These are phyloP conservation scores for Magnolia officinalis DNA, from an alignment of 164 flowering plant genomes.

Conservation along the genomic window DNA sequence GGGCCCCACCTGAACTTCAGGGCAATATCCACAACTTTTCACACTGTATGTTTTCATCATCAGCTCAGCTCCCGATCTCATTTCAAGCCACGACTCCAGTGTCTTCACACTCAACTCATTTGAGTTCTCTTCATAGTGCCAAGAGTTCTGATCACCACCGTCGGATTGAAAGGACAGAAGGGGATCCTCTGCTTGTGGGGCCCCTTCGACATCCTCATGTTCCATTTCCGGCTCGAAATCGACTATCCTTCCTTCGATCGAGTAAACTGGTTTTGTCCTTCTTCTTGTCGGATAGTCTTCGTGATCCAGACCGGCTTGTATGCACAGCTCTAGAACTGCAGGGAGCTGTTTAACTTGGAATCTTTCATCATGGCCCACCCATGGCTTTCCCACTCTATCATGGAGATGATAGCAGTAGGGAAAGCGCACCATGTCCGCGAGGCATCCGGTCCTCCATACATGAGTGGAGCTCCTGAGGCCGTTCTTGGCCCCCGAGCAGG, in stretches of 20 bases:
- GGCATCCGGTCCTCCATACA: conserved; percentile 71
- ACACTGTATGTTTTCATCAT: conserved; percentile 70
- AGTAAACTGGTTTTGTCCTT: conserved; percentile 74
- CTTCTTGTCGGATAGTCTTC: conserved; percentile 61
- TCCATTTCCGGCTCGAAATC: conserved; percentile 56
- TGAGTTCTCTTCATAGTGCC: conserved; percentile 15
- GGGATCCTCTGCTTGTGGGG: background rate
- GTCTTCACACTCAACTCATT: conserved; percentile 39
- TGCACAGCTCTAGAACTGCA: conserved; percentile 82
- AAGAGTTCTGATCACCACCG: background rate
- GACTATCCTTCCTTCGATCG: conserved; percentile 73
- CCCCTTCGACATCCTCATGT: conserved; percentile 15
- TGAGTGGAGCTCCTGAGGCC: conserved; percentile 58
- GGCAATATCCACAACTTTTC: conserved; percentile 74
- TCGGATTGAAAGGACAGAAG: background rate
- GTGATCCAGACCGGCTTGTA: conserved; percentile 82
- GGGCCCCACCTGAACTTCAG: conserved; percentile 84
- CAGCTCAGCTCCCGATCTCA: conserved; percentile 49
- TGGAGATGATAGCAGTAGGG: conserved; percentile 72
- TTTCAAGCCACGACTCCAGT: conserved; percentile 53
- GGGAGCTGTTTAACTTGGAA: conserved; percentile 43
- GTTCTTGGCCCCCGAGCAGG: conserved; percentile 66
- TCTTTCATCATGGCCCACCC: conserved; percentile 71
- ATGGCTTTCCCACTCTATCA: conserved; percentile 75
- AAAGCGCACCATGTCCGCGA: conserved; percentile 45